phyloP scores from a whole-genome alignment of 73 alveolate genomes.

The Paramecium sonneborni region DNA sequence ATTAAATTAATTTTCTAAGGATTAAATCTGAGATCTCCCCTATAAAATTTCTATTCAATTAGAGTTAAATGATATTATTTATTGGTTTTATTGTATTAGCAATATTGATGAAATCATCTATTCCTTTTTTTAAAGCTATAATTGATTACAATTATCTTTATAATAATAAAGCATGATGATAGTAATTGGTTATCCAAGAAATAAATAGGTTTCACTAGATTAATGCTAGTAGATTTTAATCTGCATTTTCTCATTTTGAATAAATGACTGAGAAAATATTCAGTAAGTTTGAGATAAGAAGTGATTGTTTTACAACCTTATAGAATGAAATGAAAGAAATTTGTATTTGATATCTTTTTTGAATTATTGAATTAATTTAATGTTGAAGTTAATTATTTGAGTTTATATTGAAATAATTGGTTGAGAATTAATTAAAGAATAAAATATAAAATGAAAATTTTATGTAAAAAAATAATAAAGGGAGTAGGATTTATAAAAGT shows the following conservation, averaged over 20 bases:
- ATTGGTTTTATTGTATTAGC: background rate
- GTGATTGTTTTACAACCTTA: background rate
- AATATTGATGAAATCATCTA: conserved; percentile 32
- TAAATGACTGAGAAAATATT: background rate
- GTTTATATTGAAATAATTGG: background rate
- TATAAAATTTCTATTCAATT: background rate
- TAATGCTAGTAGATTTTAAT: background rate
- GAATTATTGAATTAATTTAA: background rate
- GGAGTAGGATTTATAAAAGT: conserved; percentile 59
- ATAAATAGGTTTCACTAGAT: background rate
- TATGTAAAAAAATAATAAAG: background rate
- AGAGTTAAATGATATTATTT: background rate
- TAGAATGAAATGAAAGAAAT: background rate
- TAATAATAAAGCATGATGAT: background rate
- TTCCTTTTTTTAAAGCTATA: conserved; percentile 56
- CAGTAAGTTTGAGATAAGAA: background rate
- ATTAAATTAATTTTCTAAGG: background rate
- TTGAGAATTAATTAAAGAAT: background rate
- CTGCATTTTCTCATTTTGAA: background rate
- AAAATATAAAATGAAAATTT: background rate
- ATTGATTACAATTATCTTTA: conserved; percentile 14
- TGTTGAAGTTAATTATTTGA: background rate
- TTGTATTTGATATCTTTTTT: background rate
- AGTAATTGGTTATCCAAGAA: background rate
- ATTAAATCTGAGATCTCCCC: background rate